A percentile compares a stretch with the other conserved stretches of the same genome.
These are phyloP conservation scores for Ogataea trehalophila DNA, from an alignment of 805 yeast genomes.

Conservation along the genomic window DNA sequence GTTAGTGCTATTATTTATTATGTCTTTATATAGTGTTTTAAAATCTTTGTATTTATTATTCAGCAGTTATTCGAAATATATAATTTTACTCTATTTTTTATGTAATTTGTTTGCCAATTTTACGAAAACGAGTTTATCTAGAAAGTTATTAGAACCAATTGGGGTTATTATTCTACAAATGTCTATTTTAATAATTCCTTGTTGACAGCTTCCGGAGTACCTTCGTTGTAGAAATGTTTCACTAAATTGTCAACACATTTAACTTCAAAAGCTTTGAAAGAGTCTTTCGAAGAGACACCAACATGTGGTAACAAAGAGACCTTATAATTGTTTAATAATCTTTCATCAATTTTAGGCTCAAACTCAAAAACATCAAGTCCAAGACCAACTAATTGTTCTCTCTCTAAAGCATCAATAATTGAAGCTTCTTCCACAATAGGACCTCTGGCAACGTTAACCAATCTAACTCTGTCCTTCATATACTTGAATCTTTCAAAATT, in stretches of 20 bases:
- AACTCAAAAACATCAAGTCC: constrained; percentile 41
- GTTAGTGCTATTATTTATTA: too few species aligned
- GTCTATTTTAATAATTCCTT: constrained; percentile 7
- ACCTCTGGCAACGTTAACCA: constrained; percentile 37
- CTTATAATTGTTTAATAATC: constrained; percentile 30
- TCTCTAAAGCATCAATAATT: constrained; percentile 34
- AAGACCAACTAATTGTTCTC: constrained; percentile 38
- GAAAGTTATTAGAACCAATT: too few species aligned
- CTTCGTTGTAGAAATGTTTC: constrained; percentile 32
- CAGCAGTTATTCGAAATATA: too few species aligned
- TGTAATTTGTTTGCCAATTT: too few species aligned
- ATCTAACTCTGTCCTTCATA: constrained; percentile 26
- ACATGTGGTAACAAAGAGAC: constrained; percentile 35
- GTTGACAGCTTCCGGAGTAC: constrained; percentile 29
- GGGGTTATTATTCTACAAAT: not conserved
- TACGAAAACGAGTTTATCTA: too few species aligned
- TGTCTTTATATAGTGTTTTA: too few species aligned
- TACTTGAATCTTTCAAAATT: constrained; percentile 28
- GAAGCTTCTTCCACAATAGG: constrained; percentile 38
- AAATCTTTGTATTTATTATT: too few species aligned
- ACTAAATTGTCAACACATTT: constrained; percentile 34
- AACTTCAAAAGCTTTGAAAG: constrained; percentile 34
- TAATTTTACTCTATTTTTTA: too few species aligned
- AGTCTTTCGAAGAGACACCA: constrained; percentile 33
- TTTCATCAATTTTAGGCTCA: constrained; percentile 34